Percentiles rank a stretch among this genome's conserved stretches.
Conservation (phyloP, 2,329 filamentous ascomycete species). For the Colletotrichum cordylinicola region DNA sequence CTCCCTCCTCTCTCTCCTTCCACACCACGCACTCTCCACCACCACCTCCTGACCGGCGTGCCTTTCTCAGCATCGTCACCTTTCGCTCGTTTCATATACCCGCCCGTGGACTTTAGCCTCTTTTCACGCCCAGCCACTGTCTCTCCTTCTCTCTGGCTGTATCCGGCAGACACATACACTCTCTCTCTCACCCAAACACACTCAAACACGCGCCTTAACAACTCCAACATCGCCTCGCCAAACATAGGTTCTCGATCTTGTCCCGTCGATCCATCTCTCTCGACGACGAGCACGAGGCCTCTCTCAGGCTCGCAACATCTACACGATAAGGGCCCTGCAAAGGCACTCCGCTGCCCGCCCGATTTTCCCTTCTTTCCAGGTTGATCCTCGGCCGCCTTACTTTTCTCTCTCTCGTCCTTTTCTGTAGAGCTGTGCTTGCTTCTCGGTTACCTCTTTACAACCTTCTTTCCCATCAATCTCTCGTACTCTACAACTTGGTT, state of each 20-base stretch:
- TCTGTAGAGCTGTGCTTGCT: constrained; percentile 24
- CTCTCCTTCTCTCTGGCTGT: constrained; percentile 24
- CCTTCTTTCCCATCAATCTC: neutral
- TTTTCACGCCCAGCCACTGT: constrained; percentile 23
- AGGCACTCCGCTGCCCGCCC: constrained; percentile 25
- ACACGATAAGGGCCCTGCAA: constrained; percentile 17
- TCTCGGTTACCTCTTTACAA: constrained; percentile 6
- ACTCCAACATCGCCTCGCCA: neutral
- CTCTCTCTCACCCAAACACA: constrained; percentile 12
- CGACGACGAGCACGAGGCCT: neutral
- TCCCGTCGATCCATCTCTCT: constrained; percentile 1
- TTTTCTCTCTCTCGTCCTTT: constrained; percentile 26
- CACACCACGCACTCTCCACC: constrained; percentile 10
- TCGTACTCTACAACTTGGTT: constrained; percentile 7
- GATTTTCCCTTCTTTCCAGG: constrained; percentile 56
- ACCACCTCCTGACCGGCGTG: constrained; percentile 23
- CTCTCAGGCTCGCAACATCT: constrained; percentile 6
- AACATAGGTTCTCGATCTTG: neutral
- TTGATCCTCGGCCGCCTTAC: constrained; percentile 62
- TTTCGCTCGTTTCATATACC: constrained; percentile 31
- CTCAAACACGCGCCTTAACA: neutral
- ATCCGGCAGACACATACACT: constrained; percentile 15
- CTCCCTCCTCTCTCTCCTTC: constrained; percentile 10
- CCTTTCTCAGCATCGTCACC: constrained; percentile 24
- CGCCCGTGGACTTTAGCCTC: constrained; percentile 25